phyloP scores from a whole-genome alignment of 1,139 yeast species.

The Cylindricascospora bacillispora region DNA sequence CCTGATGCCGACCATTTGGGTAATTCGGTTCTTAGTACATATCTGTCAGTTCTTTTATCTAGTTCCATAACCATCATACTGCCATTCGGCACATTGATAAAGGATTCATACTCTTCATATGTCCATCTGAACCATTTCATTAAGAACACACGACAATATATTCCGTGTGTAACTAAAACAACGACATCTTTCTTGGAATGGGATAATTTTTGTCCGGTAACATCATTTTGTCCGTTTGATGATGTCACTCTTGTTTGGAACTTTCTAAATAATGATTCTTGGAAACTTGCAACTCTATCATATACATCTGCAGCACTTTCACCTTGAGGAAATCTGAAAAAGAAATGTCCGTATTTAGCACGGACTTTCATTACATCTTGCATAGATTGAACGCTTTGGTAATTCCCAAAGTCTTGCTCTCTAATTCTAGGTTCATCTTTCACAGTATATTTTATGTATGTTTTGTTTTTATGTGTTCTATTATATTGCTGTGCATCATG shows the following conservation, averaged over 20 bases:
- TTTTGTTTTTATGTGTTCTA: slow-evolving; percentile 28
- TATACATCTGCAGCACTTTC: slow-evolving; percentile 94
- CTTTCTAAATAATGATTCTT: slow-evolving; percentile 73
- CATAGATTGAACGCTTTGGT: slow-evolving; percentile 46
- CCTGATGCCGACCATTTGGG: slow-evolving; percentile 36
- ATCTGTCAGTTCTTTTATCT: slow-evolving; percentile 33
- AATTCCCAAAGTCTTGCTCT: slow-evolving; percentile 91
- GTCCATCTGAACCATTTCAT: slow-evolving; percentile 94
- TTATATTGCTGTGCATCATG: slow-evolving; percentile 4
- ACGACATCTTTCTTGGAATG: slow-evolving; percentile 33
- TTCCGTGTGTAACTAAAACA: slow-evolving; percentile 83
- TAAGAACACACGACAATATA: slow-evolving; percentile 81
- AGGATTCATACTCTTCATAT: slow-evolving; percentile 73
- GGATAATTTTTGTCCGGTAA: too few species aligned
- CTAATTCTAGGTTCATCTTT: slow-evolving; percentile 82
- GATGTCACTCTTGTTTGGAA: slow-evolving; percentile 35
- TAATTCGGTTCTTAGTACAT: slow-evolving; percentile 39
- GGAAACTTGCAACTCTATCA: slow-evolving; percentile 80
- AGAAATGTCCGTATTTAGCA: slow-evolving; percentile 83
- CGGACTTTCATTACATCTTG: slow-evolving; percentile 66
- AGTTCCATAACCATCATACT: slow-evolving; percentile 68
- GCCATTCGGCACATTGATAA: slow-evolving; percentile 77
- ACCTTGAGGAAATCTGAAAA: slow-evolving; percentile 83
- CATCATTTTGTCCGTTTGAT: too few species aligned
- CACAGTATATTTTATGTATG: slow-evolving; percentile 39